Percentiles rank a stretch among this genome's conserved stretches.
These are phyloP conservation scores for Linnemannia elongata DNA, from an alignment of 192 early-diverging fungal species.

Conservation along the genomic window DNA sequence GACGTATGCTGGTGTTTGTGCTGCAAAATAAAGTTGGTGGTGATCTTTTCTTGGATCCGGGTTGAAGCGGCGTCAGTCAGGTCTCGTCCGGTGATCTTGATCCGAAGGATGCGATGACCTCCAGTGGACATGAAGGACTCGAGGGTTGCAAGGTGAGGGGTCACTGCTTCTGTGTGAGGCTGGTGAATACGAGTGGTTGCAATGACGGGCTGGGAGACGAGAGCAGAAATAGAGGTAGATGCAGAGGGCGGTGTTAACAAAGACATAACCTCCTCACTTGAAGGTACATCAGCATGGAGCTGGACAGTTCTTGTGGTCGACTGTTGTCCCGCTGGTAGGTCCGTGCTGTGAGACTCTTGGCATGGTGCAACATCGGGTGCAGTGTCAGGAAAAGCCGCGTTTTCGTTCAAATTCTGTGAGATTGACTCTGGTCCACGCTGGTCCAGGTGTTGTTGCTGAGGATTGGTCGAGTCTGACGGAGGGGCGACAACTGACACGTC, in stretches of 20 bases:
- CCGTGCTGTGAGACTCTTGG: background rate
- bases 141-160: background rate
- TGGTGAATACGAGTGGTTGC: background rate
- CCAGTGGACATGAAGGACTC: background rate
- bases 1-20: background rate
- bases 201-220: background rate
- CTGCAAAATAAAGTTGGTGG: constrained; percentile 1
- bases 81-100: background rate
- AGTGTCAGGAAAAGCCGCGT: background rate
- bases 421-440: background rate
- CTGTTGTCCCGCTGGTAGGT: background rate
- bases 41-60: constrained; percentile 4
- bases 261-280: background rate
- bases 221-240: background rate
- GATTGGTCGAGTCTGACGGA: background rate
- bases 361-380: background rate
- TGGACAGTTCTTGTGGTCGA: background rate
- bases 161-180: background rate
- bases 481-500: background rate
- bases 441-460: background rate
- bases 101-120: background rate
- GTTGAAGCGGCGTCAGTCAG: background rate
- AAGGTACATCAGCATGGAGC: background rate
- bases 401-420: background rate
- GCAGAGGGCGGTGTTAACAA: background rate